Evolutionary conservation across 441 rosid genomes (phyloP), one percentile per base, ranked within the genome.

Genomic region (Jatropha multifida): DNA sequence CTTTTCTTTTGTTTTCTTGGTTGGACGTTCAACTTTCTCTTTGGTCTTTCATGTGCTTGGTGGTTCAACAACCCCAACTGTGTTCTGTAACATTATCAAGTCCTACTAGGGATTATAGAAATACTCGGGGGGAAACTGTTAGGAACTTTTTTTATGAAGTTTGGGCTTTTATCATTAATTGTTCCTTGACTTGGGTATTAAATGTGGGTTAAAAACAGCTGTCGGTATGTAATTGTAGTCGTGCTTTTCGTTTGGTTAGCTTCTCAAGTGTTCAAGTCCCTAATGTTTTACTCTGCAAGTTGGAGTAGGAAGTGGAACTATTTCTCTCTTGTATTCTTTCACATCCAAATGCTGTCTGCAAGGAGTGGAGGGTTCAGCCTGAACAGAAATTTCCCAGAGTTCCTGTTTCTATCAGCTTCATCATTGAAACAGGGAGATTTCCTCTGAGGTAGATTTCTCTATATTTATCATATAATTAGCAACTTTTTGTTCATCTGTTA

Each of bases 401-500:
- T 83, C 75, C 68, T 52, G 59, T 78, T 77, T 77, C 81, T 73
- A 49, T 59, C 56, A 63, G 79, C 86, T 68, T 78, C 86, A 73
- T 81, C 79, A 15, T 69, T 49, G 69, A 63, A 70, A 73, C 63
- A 54, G 75, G 86, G 79, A 71, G 81, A 69, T 80, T 58, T 67
- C 79, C 82, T 70, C 72, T 55, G 71, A 84, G 93, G 89, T 86
- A 84, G 83, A 75, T 72, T 64, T 74, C 81, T 73, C 63, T 76
- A 66, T 65, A 42, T 74, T 74, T 70, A 38, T 7, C 10, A 49
- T 60, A 68, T 42, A 18, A 18, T 7, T 18, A 20, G 59, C 46
- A 68, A 68, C 17, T 68, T 54, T 27, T 1, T 20, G 74, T 79
- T 41, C 15, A 7, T 65, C 49, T 55, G 62, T 63, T 46, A 40